Evolutionary conservation across 2,329 filamentous ascomycete species (phyloP), one percentile per base, ranked within the genome.

Genomic region (Microsporum canis): DNA sequence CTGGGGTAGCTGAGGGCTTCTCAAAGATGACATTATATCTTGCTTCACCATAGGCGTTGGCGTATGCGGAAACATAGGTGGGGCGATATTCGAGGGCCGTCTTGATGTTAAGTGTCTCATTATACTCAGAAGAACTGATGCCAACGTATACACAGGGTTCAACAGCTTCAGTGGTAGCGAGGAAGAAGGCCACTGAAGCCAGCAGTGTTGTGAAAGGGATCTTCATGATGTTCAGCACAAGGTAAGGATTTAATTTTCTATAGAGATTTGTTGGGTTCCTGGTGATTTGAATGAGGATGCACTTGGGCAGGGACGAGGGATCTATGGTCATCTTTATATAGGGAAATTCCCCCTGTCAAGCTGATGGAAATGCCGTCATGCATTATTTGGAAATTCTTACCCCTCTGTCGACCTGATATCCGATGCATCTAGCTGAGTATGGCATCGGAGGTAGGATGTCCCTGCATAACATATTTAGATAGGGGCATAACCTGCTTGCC

Each of bases 21-120:
- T 62, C 58, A 47, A 57, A 63, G 57, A 63, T 59, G 39, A 34
- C 58, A 31, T 58, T 58, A 36, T 62, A 63, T 49, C 45, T 49
- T 7, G 34, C 36, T 31, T 36, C 58, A 6, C 36, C 45, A 5
- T 58, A 34, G 38, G 43, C 14, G 23, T 31, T 57, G 59, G 34
- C 41, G 14, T 49, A 49, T 10, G 1, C 45, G 3, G 49, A 49
- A 10, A 49, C 14, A 49, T 49, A 49, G 2, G 23, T 29, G 3
- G 27, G 45, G 23, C 45, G 45, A 27, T 29, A 49, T 0, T 10
- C 23, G 23, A 2, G 5, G 8, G 10, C 23, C 5, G 45, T 49
- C 45, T 29, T 47, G 17, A 17, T 27, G 27, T 1, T 6, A 7
- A 49, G 27, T 12, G 23, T 49, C 6, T n/a, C 27, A 3, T 8